phyloP scores from a whole-genome alignment of 768 basidiomycete genomes.

The Boletus rubroflammeus region DNA sequence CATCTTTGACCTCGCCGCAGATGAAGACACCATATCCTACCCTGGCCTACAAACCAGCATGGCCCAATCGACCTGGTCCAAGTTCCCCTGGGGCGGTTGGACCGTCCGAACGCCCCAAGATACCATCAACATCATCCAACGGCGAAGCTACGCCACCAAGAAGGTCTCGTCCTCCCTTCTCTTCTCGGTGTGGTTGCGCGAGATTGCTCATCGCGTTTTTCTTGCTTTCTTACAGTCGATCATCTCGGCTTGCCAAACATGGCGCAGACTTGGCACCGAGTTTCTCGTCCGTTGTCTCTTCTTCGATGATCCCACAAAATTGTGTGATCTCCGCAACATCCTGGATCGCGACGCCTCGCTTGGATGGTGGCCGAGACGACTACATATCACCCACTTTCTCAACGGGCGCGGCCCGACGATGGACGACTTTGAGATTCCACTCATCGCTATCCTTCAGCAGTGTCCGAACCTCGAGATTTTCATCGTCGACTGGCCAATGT shows the following conservation, averaged over 20 bases:
- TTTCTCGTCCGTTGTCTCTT: slow-evolving; percentile 68
- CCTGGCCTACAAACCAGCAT: slow-evolving; percentile 57
- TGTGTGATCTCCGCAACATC: slow-evolving; percentile 48
- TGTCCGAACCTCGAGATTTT: slow-evolving; percentile 76
- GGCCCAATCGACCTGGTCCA: slow-evolving; percentile 66
- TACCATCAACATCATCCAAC: slow-evolving; percentile 53
- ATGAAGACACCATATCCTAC: slow-evolving; percentile 67
- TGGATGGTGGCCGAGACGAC: slow-evolving; percentile 70
- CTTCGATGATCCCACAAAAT: slow-evolving; percentile 56
- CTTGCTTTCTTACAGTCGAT: slow-evolving; percentile 46
- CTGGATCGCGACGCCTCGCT: slow-evolving; percentile 50
- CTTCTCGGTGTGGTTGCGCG: not conserved
- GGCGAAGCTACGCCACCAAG: slow-evolving; percentile 60
- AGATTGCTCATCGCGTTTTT: not conserved
- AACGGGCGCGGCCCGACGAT: slow-evolving; percentile 39
- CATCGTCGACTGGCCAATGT: slow-evolving; percentile 63
- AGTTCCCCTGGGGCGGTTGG: slow-evolving; percentile 47
- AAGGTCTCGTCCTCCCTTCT: slow-evolving; percentile 41
- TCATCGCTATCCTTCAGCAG: slow-evolving; percentile 56
- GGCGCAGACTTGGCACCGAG: slow-evolving; percentile 59
- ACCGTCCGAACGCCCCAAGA: slow-evolving; percentile 56
- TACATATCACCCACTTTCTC: slow-evolving; percentile 62
- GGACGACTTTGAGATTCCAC: slow-evolving; percentile 48
- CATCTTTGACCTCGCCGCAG: slow-evolving; percentile 68
- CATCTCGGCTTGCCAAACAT: slow-evolving; percentile 61